Evolutionary conservation across 495 filamentous ascomycete species (phyloP).

Genomic region (Lasiosphaeria miniovina): DNA sequence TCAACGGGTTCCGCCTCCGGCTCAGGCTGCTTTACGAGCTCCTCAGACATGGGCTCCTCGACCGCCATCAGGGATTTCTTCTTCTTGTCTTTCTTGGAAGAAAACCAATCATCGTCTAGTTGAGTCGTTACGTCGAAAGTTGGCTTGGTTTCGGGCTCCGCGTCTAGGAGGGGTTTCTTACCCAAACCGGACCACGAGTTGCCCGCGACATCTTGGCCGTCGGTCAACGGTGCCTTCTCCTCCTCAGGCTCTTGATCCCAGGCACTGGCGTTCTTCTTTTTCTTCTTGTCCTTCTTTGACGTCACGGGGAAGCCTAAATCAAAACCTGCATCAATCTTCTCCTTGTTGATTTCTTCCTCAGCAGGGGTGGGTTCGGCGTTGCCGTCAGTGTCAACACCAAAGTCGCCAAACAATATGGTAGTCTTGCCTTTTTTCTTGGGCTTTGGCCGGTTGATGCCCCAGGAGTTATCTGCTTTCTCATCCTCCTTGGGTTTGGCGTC

Average conservation of each 20-base stretch:
- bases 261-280: slow-evolving; percentile 36
- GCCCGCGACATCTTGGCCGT: slow-evolving; percentile 10
- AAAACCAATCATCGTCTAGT: neutral
- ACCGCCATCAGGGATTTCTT: neutral
- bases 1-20: slow-evolving; percentile 24
- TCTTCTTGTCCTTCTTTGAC: slow-evolving; percentile 30
- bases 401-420: slow-evolving; percentile 36
- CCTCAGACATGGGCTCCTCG: neutral
- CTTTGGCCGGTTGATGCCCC: slow-evolving; percentile 39
- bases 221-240: slow-evolving; percentile 23
- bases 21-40: slow-evolving; percentile 9
- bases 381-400: slow-evolving; percentile 33
- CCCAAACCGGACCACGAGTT: slow-evolving; percentile 26
- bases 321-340: slow-evolving; percentile 29
- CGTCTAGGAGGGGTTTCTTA: neutral
- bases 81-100: slow-evolving; percentile 28
- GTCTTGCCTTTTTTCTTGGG: slow-evolving; percentile 43
- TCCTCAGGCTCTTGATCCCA: slow-evolving; percentile 30
- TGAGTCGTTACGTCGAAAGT: too few species aligned
- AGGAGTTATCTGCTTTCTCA: slow-evolving; percentile 35
- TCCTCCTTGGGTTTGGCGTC: slow-evolving; percentile 23
- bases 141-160: too few species aligned
- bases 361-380: neutral
- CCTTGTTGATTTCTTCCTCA: neutral
- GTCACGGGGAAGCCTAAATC: slow-evolving; percentile 32